Conservation (phyloP, 2,329 filamentous ascomycete species). For the Fusarium luffae region DNA sequence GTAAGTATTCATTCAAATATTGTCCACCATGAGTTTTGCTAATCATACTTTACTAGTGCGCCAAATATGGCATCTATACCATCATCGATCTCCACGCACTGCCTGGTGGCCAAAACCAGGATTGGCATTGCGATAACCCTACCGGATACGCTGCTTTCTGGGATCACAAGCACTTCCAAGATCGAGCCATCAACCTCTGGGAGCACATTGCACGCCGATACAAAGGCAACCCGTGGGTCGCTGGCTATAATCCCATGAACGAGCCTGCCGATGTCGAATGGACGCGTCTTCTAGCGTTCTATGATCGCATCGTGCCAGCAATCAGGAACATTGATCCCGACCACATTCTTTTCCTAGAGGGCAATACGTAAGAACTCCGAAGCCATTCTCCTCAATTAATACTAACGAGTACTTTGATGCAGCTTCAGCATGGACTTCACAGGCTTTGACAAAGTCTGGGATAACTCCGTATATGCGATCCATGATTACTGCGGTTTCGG, state of each 20-base stretch:
- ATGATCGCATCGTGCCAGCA: conserved; percentile 53
- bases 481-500: conserved; percentile 66
- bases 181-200: conserved; percentile 57
- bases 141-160: conserved; percentile 56
- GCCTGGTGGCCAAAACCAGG: conserved; percentile 59
- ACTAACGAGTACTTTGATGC: accelerated
- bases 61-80: conserved; percentile 56
- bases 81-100: conserved; percentile 59
- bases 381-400: no score
- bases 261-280: conserved; percentile 48
- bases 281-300: conserved; percentile 52
- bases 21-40: no score
- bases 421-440: conserved; percentile 47
- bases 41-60: conserved; percentile 41
- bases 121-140: conserved; percentile 57
- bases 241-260: conserved; percentile 53
- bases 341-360: conserved; percentile 62
- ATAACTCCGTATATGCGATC: conserved; percentile 61
- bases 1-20: not conserved
- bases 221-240: conserved; percentile 54
- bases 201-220: conserved; percentile 55
- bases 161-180: conserved; percentile 59
- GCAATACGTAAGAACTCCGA: conserved; percentile 53
- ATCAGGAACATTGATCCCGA: conserved; percentile 55
- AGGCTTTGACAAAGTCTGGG: conserved; percentile 51